Evolutionary conservation across 805 yeast species (phyloP), one percentile per base, ranked within the genome.

Genomic region (Saccharomycopsis olivae): DNA sequence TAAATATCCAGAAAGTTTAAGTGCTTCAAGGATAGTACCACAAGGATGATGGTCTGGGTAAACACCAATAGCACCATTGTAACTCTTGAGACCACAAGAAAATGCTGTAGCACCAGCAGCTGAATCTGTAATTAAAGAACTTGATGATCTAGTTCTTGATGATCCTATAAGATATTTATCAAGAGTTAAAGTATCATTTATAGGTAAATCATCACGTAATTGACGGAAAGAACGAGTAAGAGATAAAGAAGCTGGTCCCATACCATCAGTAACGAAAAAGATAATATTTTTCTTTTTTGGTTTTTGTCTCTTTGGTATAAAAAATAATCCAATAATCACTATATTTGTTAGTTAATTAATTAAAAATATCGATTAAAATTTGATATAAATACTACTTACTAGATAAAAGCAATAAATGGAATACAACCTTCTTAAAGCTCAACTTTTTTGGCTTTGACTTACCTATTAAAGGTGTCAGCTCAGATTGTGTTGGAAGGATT

Each of bases 81-180:
- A 86, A 4, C 87, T 64, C 62, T 88, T 88, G 51, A 75, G 53
- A 4, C 77, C 89, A 58, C 95, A 85, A 0, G 94, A 68, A 53
- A 87, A 88, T 1, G 95, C 96, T 11, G 95, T 86, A 13, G 96
- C 97, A 13, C 96, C 96, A 2, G 97, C 97, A 9, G 97, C 97
- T 21, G 95, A 83, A 57, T 88, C 97, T 0, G 97, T 88, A 44
- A 88, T 73, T 51, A 83, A 64, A 1, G 94, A 81, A 47, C 68
- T 65, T 19, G 75, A 73, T 14, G 95, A 82, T 46, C 87, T 68
- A 0, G 97, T 88, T 50, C 96, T 70, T 6, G 94, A 81, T 18
- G 82, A 69, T 20, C 97, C 97, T 38, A 87, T 70, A 35, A 86
- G 60, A 54, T 78, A 73, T 44, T 70, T 63, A 58, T 87, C 96